Evolutionary conservation across 2,329 filamentous ascomycete genomes (phyloP), one percentile per base, ranked within the genome.

Genomic region (Fusarium sp.): DNA sequence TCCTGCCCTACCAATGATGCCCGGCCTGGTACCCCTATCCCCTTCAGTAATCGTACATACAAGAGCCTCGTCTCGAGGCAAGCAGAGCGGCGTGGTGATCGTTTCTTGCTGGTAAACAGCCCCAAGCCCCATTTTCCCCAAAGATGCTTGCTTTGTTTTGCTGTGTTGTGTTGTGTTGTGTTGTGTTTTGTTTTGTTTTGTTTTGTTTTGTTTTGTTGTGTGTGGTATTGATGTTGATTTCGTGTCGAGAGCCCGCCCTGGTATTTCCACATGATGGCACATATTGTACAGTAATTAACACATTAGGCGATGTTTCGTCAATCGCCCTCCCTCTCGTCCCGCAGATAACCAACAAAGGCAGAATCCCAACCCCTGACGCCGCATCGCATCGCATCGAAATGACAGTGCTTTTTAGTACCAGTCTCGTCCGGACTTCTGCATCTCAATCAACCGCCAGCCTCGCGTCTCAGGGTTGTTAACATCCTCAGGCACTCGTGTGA

Each of bases 391-490:
- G 19, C 19, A 19, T 19, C 19, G 49, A 54, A 67, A 56, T 54
- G 43, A 63, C 52, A 49, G 48, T 48, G 36, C 43, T 34, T 34
- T 49, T 79, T 79, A 87, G 69, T 85, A 85, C 77, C 85, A 98
- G 80, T 99, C 95, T 73, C 95, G 88, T 53, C 91, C 94, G 77
- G 92, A 96, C 88, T 99, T 99, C 79, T 99, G 95, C 82, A 99
- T 88, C 81, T 99, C 95, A 74, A 99, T 98, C 77, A 99, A 82
- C 72, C 94, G 89, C 95, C 95, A 99, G 29, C 95, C 95, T 73
- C 93, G 86, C 10, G 95, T 99, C 81, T 99, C 95, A 2, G 93
- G 91, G 77, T 99, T 98, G 82, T 89, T 94, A 68, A 98, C 94
- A 70, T 99, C 95, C 75, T 99, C 95, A 3, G 95, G 89, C 58